Base-by-base conservation (phyloP, 2,329 filamentous ascomycete genomes). In the Monosporascus cannonballus region DNA sequence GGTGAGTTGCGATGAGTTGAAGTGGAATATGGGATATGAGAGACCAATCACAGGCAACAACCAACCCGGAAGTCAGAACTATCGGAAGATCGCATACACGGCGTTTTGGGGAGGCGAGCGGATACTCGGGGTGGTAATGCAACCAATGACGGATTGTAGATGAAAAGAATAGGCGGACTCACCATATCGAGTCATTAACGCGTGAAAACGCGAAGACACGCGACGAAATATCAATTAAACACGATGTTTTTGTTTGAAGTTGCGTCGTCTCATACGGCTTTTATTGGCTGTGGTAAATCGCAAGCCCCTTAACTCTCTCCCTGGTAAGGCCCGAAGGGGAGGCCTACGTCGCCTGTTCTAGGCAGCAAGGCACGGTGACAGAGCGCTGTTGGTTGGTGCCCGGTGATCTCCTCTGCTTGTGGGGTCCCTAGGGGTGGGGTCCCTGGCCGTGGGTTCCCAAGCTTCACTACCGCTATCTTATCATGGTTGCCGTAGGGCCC, bases 401-500 rank as follows among this genome's bases (percentile, higher is more conserved):
- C 20, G 3, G 27, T 8, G 9, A 4, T 30, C 27, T 11, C 27
- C 3, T 30, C 9, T 30, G 27, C 27, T 30, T 11, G 9, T 4
- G 27, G 27, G 27, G 27, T 11, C 27, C 5, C 27, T n/a, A 41
- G 14, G 27, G 34, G 38, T 48, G 24, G 24, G 24, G 7, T 30
- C 27, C 27, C 27, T n/a, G n/a, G n/a, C n/a, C n/a, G n/a, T n/a
- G 24, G 24, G 24, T 25, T 30, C 27, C 27, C 27, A 30, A 30
- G 27, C 9, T 4, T 30, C 27, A 30, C 27, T 30, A 30, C 27
- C 9, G 27, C 27, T 34, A 50, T 53, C 55, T 51, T 51, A 56
- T 59, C 51, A 56, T 54, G 61, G 64, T 67, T 67, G 64, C 64
- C 61, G 61, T 64, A 60, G 63, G 54, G 55, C 37, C 27, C 9